phyloP scores from a whole-genome alignment of 1,139 yeast genomes.

The Taphrina pruni region DNA sequence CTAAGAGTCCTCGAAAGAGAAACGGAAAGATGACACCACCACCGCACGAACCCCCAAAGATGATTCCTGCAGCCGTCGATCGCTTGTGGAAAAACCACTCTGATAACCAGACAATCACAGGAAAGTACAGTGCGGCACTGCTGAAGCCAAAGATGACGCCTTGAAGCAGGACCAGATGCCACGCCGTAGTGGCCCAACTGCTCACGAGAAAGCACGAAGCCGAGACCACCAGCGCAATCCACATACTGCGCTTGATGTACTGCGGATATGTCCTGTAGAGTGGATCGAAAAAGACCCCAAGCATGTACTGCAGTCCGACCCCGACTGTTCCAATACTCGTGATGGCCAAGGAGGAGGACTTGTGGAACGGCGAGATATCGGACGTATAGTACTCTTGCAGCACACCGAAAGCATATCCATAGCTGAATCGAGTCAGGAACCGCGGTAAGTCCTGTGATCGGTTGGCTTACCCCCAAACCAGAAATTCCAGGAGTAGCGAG shows the following conservation, averaged over 20 bases:
- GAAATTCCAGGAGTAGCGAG: conserved; percentile 27
- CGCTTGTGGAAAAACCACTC: conserved; percentile 63
- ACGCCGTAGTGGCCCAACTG: conserved; percentile 22
- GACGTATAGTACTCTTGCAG: conserved; percentile 29
- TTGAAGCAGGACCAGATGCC: conserved; percentile 26
- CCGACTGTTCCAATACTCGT: conserved; percentile 35
- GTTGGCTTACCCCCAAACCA: conserved; percentile 31
- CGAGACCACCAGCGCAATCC: conserved; percentile 13
- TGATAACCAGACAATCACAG: conserved; percentile 36
- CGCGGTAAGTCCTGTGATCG: no score
- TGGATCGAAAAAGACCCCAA: conserved; percentile 19
- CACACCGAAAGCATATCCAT: conserved; percentile 33
- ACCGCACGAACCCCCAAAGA: conserved; percentile 70
- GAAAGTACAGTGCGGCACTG: conserved; percentile 28
- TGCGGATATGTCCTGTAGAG: conserved; percentile 26
- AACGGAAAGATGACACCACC: conserved; percentile 72
- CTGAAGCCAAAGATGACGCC: conserved; percentile 29
- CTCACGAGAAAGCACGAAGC: conserved; percentile 13
- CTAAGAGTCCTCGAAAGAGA: conserved; percentile 62
- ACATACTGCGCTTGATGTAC: conserved; percentile 29
- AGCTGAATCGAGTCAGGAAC: not conserved
- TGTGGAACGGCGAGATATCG: conserved; percentile 17
- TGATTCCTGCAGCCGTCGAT: conserved; percentile 66
- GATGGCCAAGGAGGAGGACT: conserved; percentile 15
- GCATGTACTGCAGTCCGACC: conserved; percentile 27